Evolutionary conservation across 192 early-diverging fungal genomes (phyloP).

Genomic region (Coemansia sp.): DNA sequence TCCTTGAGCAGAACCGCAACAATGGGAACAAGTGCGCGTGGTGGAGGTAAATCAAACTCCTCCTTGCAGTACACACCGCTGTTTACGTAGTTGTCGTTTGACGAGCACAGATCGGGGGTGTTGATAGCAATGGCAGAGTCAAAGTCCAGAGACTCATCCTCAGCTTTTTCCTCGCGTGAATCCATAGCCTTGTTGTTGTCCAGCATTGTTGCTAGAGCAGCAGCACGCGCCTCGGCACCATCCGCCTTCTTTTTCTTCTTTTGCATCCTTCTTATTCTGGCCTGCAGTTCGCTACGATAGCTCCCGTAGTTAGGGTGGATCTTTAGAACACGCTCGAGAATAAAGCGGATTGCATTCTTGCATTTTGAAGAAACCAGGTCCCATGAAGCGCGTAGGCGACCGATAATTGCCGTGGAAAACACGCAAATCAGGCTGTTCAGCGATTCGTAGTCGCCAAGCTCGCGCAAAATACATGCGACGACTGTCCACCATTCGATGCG

Average conservation of each 20-base stretch:
- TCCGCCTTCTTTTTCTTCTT: constrained; percentile 9
- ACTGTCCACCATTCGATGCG: constrained; percentile 53
- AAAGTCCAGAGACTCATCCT: constrained; percentile 45
- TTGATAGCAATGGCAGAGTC: constrained; percentile 46
- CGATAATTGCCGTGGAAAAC: constrained; percentile 31
- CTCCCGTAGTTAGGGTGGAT: constrained; percentile 46
- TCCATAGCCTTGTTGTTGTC: background rate
- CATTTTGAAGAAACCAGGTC: constrained; percentile 29
- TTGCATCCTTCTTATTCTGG: constrained; percentile 29
- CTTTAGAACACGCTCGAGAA: constrained; percentile 45
- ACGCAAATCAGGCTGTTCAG: constrained; percentile 49
- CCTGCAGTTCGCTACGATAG: constrained; percentile 42
- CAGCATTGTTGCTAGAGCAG: background rate
- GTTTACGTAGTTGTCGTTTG: constrained; percentile 41
- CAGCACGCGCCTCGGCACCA: background rate
- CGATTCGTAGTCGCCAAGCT: constrained; percentile 55
- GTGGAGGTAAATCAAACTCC: constrained; percentile 37
- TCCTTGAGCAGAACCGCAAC: constrained; percentile 52
- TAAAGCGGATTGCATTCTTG: constrained; percentile 38
- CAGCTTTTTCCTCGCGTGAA: constrained; percentile 4
- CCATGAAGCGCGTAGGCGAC: constrained; percentile 39
- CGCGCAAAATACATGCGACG: constrained; percentile 38
- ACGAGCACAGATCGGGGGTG: constrained; percentile 39
- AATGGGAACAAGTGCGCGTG: constrained; percentile 46
- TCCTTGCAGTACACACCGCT: constrained; percentile 46